phyloP scores from a whole-genome alignment of 1,284 basidiomycete genomes.

The Marasmius fiardii region DNA sequence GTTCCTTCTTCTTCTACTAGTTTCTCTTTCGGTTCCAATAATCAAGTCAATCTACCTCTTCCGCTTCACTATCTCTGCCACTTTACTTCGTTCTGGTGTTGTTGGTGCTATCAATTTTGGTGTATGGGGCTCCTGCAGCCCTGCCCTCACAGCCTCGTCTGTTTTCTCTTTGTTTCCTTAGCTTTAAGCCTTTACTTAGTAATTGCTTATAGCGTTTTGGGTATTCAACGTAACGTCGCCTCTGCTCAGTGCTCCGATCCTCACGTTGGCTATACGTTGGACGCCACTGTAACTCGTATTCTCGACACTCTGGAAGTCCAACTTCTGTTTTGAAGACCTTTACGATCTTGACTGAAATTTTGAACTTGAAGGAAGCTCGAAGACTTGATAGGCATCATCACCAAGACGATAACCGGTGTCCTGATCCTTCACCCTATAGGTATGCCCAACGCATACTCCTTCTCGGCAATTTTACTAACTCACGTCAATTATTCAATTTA shows the following conservation, averaged over 20 bases:
- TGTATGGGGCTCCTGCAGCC: slow-evolving; percentile 60
- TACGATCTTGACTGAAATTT: slow-evolving; percentile 9
- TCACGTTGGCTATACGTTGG: slow-evolving; percentile 51
- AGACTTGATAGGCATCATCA: slow-evolving; percentile 38
- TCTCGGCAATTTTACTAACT: not conserved
- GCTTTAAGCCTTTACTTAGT: slow-evolving; percentile 15
- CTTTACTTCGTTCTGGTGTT: slow-evolving; percentile 32
- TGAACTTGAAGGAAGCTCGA: slow-evolving; percentile 24
- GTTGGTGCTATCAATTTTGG: slow-evolving; percentile 44
- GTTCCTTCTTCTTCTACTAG: slow-evolving; percentile 53
- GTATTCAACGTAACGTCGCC: slow-evolving; percentile 31
- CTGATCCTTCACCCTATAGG: slow-evolving; percentile 43
- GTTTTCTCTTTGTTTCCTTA: slow-evolving; percentile 19
- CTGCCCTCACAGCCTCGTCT: slow-evolving; percentile 42
- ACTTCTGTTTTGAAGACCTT: slow-evolving; percentile 12
- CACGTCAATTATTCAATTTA: slow-evolving; percentile 3
- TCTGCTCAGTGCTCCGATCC: slow-evolving; percentile 40
- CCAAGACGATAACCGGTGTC: slow-evolving; percentile 28
- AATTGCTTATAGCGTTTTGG: slow-evolving; percentile 39
- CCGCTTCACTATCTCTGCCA: slow-evolving; percentile 35
- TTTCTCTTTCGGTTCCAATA: slow-evolving; percentile 57
- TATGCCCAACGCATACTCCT: slow-evolving; percentile 20
- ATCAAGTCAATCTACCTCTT: slow-evolving; percentile 53
- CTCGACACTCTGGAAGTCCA: slow-evolving; percentile 42
- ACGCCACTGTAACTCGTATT: slow-evolving; percentile 40